Evolutionary conservation across 805 yeast species (phyloP), one percentile per base, ranked within the genome.

Genomic region (Candida alai): DNA sequence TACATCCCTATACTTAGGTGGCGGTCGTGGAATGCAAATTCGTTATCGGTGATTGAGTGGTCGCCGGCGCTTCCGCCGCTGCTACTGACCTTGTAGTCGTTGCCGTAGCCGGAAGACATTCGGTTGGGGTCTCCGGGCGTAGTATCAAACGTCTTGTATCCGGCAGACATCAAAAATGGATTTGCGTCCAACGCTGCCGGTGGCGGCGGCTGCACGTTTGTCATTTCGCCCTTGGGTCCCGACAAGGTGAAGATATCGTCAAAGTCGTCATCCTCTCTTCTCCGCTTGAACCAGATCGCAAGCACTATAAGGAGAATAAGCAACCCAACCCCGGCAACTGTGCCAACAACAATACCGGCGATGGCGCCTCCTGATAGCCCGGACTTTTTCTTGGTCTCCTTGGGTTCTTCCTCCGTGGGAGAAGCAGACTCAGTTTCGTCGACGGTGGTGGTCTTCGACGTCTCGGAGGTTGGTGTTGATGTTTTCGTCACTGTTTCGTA

Each of bases 331-430:
- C 73, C 73, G 0, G 57, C 67, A 4, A 65, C 45, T 5, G 62
- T 47, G 4, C 71, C 73, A n/a, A 66, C 58, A 2, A 62, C 70
- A 2, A 59, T 60, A 7, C 73, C 73, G 4, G 63, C 71, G 31
- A 66, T 65, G 17, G 58, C 60, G 9, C 71, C 71, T 3, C 58
- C 56, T 2, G 67, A 57, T n/a, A 63, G 37, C 8, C 52, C 40
- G n/a, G 31, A 36, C 9, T n/a, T 28, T 17, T 28, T 28, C 14
- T 29, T 24, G 21, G 20, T 5, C 19, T 26, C 28, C 11, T 44
- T 31, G n/a, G 50, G 35, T 3, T 33, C 12, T 9, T 39, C 16
- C 8, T 37, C 32, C 6, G 32, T 28, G 11, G 48, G 34, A n/a
- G 24, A 18, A 28, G 40, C 41, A 20, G 44, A 33, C 11, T 49